These are phyloP conservation scores for Tubosaeta sp. DNA, from an alignment of 768 basidiomycete species.

Conservation along the genomic window DNA sequence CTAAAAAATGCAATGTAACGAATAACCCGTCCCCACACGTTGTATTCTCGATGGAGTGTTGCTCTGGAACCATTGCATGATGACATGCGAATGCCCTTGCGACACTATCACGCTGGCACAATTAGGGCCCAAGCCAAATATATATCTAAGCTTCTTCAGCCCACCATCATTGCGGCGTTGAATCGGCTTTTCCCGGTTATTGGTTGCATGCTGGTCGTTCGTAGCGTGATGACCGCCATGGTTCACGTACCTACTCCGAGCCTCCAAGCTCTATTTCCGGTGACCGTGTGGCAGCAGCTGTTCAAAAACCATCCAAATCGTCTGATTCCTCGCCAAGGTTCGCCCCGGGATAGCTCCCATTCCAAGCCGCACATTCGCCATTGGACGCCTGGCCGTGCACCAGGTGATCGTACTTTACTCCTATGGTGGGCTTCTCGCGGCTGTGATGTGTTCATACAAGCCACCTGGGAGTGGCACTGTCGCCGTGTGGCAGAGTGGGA, in stretches of 20 bases:
- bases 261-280: slow-evolving; percentile 1
- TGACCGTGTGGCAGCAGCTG: neutral
- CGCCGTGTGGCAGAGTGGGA: slow-evolving; percentile 22
- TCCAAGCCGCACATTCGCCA: slow-evolving; percentile 3
- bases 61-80: neutral
- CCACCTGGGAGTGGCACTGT: slow-evolving; percentile 28
- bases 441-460: slow-evolving; percentile 18
- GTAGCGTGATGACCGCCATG: neutral
- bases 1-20: no score
- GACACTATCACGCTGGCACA: neutral
- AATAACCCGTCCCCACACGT: no score
- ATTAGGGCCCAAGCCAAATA: neutral
- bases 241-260: neutral
- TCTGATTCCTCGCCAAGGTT: neutral
- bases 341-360: neutral
- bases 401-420: slow-evolving; percentile 10
- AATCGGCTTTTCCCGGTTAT: slow-evolving; percentile 16
- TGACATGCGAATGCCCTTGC: neutral
- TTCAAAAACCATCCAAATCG: slow-evolving; percentile 5
- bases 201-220: slow-evolving; percentile 4
- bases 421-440: slow-evolving; percentile 20
- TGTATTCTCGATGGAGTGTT: neutral
- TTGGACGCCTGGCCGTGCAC: slow-evolving; percentile 8
- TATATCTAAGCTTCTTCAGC: neutral
- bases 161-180: slow-evolving; percentile 9